Evolutionary conservation across 768 basidiomycete species (phyloP), one percentile per base, ranked within the genome.

Genomic region (Chiua virens): DNA sequence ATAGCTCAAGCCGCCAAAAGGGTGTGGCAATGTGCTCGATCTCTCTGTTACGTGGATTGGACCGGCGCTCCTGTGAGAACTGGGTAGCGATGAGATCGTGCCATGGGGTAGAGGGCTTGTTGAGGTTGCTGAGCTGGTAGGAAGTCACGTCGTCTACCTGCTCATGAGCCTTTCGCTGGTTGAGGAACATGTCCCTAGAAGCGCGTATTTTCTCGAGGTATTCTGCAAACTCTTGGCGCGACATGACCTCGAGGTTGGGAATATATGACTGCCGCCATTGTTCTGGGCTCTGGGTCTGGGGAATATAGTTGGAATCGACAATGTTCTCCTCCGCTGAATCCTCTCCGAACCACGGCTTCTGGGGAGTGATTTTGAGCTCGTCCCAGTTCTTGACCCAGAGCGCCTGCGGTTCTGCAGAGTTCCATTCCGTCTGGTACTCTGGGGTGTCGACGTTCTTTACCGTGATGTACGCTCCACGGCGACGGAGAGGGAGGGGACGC

Each of bases 361-460:
- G 30, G 8, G 56, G 46, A 0, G 54, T 36, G 5, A 73, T 22
- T 22, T 57, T 56, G 47, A 87, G 74, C 63, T 89, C 86, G 60
- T 85, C 82, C 66, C 85, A 79, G 52, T 82, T 78, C 57, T 77
- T 74, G 50, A 91, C 75, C 67, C 86, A 87, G 41, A 81, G 73
- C n/a, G 82, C 82, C 63, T 88, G 80, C 37, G 67, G 70, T 59
- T 87, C 83, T 15, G 79, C 86, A 52, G 78, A 75, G 60, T 77
- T 77, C 89, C 91, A 93, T 55, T 88, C 86, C 21, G 87, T 85
- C 66, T 86, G 90, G 57, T 89, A 77, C 50, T 87, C 81, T 47
- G 73, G 80, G 27, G 86, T 81, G 63, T 93, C 91, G 65, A 87
- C 81, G 34, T 81, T 73, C 44, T 76, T 73, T 23, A 92, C 76